phyloP scores from a whole-genome alignment of 805 yeast species.

The Lachancea lanzarotensis region DNA sequence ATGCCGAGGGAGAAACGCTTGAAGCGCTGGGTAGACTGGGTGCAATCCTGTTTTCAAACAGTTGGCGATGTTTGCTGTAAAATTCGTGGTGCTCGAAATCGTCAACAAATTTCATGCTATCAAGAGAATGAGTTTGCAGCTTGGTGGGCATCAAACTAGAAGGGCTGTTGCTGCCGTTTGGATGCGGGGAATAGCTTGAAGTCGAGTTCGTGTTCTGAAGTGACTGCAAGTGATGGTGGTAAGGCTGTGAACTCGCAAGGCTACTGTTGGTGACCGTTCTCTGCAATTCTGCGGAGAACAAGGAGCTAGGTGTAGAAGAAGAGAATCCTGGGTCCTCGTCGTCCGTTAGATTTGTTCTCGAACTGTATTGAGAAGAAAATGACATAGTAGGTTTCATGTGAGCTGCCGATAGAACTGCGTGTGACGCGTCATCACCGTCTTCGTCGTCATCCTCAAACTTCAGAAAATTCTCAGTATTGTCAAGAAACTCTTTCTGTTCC shows the following conservation, averaged over 20 bases:
- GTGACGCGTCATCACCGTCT: background rate
- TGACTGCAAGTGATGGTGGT: background rate
- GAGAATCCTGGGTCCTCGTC: conserved; percentile 21
- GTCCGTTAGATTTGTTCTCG: conserved; percentile 17
- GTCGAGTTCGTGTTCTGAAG: background rate
- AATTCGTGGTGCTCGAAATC: conserved; percentile 20
- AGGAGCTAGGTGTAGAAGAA: conserved; percentile 24
- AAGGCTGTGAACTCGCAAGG: conserved; percentile 1
- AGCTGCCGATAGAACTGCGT: background rate
- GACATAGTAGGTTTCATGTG: conserved; percentile 7
- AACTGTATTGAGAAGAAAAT: conserved; percentile 9
- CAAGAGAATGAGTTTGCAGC: conserved; percentile 1
- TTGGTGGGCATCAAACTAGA: conserved; percentile 1
- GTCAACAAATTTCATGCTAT: conserved; percentile 17
- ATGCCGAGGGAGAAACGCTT: background rate
- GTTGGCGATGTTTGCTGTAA: conserved; percentile 14
- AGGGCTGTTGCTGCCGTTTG: conserved; percentile 6
- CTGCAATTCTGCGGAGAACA: conserved; percentile 20
- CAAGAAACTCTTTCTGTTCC: background rate
- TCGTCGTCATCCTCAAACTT: conserved; percentile 26
- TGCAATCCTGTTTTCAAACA: conserved; percentile 1
- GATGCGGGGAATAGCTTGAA: conserved; percentile 3
- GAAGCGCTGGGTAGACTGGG: background rate
- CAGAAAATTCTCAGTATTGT: conserved; percentile 15
- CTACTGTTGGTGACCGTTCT: conserved; percentile 9